Percentiles rank a stretch among this genome's conserved stretches.
phyloP scores from a whole-genome alignment of 1,284 basidiomycete genomes.

The Earliella scabrosa region DNA sequence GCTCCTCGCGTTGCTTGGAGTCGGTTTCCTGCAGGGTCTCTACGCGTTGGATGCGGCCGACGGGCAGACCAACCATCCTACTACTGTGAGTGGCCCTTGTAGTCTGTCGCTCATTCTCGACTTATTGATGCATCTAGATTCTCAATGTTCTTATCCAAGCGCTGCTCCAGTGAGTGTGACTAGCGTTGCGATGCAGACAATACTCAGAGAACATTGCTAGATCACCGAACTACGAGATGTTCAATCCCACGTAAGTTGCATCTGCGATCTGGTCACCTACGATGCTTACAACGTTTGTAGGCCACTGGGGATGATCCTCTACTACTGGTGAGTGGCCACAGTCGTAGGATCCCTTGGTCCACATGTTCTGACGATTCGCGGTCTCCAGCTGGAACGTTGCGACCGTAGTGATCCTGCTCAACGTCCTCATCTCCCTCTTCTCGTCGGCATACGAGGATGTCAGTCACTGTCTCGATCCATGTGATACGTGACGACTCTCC shows the following conservation, averaged over 20 bases:
- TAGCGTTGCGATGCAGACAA: not conserved
- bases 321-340: slow-evolving; percentile 68
- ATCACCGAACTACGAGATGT: slow-evolving; percentile 81
- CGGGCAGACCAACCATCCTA: slow-evolving; percentile 65
- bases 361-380: not conserved
- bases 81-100: slow-evolving; percentile 38
- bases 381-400: slow-evolving; percentile 78
- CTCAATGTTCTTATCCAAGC: slow-evolving; percentile 82
- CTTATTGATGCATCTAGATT: slow-evolving; percentile 45
- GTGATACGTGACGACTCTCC: not conserved
- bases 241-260: slow-evolving; percentile 49
- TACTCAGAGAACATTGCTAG: slow-evolving; percentile 40
- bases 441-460: slow-evolving; percentile 90
- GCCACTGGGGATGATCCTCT: slow-evolving; percentile 75
- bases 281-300: slow-evolving; percentile 38
- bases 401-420: slow-evolving; percentile 88
- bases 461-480: slow-evolving; percentile 34
- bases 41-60: slow-evolving; percentile 93
- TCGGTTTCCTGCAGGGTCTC: slow-evolving; percentile 87
- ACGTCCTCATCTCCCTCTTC: slow-evolving; percentile 94
- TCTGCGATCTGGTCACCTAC: not conserved
- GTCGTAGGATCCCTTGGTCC: not conserved
- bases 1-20: slow-evolving; percentile 79
- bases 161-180: slow-evolving; percentile 66
- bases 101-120: not conserved